These are phyloP conservation scores for Monilinia polystroma DNA, from an alignment of 2,329 filamentous ascomycete genomes.

Conservation along the genomic window DNA sequence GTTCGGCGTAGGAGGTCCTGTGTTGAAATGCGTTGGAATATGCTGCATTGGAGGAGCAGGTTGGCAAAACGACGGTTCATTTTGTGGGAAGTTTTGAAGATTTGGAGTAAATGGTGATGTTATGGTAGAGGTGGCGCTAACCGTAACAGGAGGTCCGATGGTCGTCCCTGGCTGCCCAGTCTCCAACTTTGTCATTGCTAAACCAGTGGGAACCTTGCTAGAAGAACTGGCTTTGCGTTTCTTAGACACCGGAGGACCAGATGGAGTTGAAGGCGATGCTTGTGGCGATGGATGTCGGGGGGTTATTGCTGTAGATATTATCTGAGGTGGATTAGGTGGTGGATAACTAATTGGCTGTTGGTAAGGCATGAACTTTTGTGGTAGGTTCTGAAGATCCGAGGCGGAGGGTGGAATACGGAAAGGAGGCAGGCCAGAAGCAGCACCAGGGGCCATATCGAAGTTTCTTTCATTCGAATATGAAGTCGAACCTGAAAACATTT, in stretches of 20 bases:
- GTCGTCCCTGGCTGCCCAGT: slow-evolving; percentile 45
- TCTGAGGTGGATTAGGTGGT: slow-evolving; percentile 43
- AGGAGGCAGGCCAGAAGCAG: slow-evolving; percentile 42
- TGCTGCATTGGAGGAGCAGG: slow-evolving; percentile 29
- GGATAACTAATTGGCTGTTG: slow-evolving; percentile 32
- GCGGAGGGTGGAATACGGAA: slow-evolving; percentile 61
- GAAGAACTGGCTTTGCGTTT: slow-evolving; percentile 77
- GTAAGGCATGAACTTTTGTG: slow-evolving; percentile 47
- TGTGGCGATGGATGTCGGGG: slow-evolving; percentile 69
- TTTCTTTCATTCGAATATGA: slow-evolving; percentile 42
- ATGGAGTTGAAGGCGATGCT: slow-evolving; percentile 61
- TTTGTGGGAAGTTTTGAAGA: slow-evolving; percentile 45
- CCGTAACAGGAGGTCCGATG: slow-evolving; percentile 41
- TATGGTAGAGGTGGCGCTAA: slow-evolving; percentile 42
- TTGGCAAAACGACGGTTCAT: slow-evolving; percentile 38
- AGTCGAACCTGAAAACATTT: slow-evolving; percentile 44
- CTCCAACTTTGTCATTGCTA: slow-evolving; percentile 82
- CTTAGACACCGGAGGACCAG: slow-evolving; percentile 70
- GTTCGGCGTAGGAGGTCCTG: slow-evolving; percentile 65
- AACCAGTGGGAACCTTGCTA: slow-evolving; percentile 65
- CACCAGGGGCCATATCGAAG: slow-evolving; percentile 33
- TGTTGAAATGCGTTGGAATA: slow-evolving; percentile 49
- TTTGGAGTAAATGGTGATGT: slow-evolving; percentile 56
- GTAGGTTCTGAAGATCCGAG: slow-evolving; percentile 61
- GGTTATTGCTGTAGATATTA: slow-evolving; percentile 49